Evolutionary conservation across 129 eudicot species (phyloP).

Genomic region (Daucus carota): DNA sequence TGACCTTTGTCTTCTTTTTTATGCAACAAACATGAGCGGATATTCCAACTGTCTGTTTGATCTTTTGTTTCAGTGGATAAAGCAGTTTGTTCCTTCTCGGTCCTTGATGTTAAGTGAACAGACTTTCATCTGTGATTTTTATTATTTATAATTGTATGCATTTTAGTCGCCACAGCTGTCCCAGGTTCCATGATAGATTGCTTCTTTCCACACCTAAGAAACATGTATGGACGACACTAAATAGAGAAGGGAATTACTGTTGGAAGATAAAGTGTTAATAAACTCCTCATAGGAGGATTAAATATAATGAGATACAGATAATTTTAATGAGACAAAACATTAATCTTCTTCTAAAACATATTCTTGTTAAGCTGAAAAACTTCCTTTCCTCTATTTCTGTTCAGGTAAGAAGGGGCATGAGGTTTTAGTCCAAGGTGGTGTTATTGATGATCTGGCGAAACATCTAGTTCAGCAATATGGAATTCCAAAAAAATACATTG

Average conservation of each 20-base stretch:
- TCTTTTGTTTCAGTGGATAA: too few relatives aligned
- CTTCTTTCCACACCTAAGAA: too few relatives aligned
- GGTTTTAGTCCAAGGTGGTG: constrained; percentile 92
- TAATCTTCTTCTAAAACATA: not conserved
- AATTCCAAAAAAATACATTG: constrained; percentile 78
- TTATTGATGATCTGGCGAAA: constrained; percentile 81
- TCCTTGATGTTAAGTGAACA: not conserved
- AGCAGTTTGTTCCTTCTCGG: not conserved
- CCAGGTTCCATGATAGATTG: not conserved
- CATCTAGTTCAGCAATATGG: constrained; percentile 86
- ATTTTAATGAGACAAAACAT: not conserved
- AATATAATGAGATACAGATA: not conserved
- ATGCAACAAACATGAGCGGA: too few relatives aligned
- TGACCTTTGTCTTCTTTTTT: too few relatives aligned
- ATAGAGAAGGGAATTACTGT: too few relatives aligned
- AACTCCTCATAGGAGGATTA: not conserved
- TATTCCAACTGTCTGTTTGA: too few relatives aligned
- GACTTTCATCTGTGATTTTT: not conserved
- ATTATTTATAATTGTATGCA: not conserved
- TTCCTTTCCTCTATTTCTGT: not conserved
- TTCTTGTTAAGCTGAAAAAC: not conserved
- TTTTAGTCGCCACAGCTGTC: not conserved
- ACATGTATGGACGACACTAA: not conserved
- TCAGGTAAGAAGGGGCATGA: constrained; percentile 86
- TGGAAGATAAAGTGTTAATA: too few relatives aligned